Conservation (phyloP, 179 eudicot species). For the Beta macrorhiza region DNA sequence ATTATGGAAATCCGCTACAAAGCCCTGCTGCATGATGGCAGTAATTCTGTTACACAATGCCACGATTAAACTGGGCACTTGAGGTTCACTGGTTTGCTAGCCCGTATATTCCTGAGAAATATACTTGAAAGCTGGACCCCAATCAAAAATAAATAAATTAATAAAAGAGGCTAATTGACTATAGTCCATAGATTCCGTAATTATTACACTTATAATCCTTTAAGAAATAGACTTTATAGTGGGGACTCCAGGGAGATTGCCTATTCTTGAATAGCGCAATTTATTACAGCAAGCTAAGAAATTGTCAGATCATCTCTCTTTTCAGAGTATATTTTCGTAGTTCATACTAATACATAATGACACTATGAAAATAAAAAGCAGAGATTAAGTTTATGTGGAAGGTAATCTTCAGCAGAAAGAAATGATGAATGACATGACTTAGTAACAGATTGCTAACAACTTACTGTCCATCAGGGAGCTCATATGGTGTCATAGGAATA, state of each 20-base stretch:
- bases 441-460: constrained; percentile 34
- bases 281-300: not conserved
- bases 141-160: no score
- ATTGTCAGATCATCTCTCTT: not conserved
- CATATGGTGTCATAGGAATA: constrained; percentile 96
- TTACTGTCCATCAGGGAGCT: constrained; percentile 99
- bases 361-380: not conserved
- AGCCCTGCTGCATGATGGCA: not conserved
- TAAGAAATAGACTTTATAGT: not conserved
- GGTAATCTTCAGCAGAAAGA: not conserved
- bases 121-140: no score
- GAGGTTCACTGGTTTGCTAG: no score
- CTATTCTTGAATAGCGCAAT: not conserved
- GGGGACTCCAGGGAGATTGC: not conserved
- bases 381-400: not conserved
- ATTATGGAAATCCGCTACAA: not conserved
- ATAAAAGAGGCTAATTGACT: no score
- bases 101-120: no score
- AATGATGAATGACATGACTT: not conserved
- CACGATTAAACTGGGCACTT: no score
- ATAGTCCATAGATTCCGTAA: no score
- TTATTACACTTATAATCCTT: not conserved
- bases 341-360: not conserved
- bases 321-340: not conserved
- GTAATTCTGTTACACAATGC: no score